These are phyloP conservation scores for Amaranthus cruentus DNA, from an alignment of 148 eudicot species.

Conservation along the genomic window DNA sequence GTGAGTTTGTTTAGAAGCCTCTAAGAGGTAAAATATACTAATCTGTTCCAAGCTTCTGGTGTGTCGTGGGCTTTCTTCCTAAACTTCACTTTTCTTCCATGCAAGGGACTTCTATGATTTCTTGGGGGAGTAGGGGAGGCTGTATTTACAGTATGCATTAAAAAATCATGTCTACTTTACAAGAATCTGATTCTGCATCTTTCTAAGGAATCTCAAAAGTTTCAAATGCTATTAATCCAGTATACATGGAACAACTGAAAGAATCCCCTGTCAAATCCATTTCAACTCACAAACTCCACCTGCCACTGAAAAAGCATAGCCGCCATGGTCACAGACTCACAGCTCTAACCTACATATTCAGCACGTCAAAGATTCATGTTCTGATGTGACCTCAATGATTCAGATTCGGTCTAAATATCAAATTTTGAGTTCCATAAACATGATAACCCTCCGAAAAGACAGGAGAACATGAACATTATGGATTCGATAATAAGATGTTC, in stretches of 20 bases:
- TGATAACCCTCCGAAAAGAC: not conserved
- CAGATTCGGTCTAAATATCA: constrained; percentile 2
- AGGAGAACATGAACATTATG: not conserved
- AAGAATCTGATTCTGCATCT: constrained; percentile 19
- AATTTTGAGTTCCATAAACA: constrained; percentile 1
- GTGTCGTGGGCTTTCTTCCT: not conserved
- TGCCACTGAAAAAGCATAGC: not conserved
- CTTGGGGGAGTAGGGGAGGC: not conserved
- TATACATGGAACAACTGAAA: not conserved
- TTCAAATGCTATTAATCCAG: constrained; percentile 6
- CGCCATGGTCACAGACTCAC: not conserved
- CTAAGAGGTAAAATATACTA: not conserved
- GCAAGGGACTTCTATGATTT: not conserved
- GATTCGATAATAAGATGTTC: not conserved
- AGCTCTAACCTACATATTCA: not conserved
- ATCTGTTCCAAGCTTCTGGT: not conserved
- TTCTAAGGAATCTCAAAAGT: constrained; percentile 5
- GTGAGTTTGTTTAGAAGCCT: not conserved
- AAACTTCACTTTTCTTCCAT: not conserved
- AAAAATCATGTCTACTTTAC: not conserved
- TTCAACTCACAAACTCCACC: not conserved
- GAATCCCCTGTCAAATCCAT: not conserved
- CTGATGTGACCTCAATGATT: constrained; percentile 4
- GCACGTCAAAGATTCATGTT: not conserved
- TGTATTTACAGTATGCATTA: constrained; percentile 4